Evolutionary conservation across 2,329 filamentous ascomycete species (phyloP), one percentile per base, ranked within the genome.

Genomic region (Delphinella strobiligena): DNA sequence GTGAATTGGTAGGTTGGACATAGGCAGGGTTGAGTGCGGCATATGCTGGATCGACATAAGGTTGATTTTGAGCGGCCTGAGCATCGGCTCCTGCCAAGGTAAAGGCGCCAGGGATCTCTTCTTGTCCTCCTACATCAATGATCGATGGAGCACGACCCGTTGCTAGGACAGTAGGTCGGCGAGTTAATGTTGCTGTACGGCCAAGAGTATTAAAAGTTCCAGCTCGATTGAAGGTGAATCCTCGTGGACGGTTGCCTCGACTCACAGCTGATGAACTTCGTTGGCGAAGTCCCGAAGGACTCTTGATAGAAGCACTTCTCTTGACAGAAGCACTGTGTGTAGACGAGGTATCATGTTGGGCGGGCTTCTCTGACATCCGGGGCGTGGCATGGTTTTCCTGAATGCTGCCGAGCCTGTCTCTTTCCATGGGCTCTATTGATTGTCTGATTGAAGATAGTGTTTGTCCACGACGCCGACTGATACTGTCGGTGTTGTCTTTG

Each of bases 1-100:
- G 29, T 8, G 30, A 15, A 24, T 38, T 34, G 29, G 32, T 30
- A 7, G 40, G 40, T 10, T 42, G 36, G 2, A 30, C 22, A 18
- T 42, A 42, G 5, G 36, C 35, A 2, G 40, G 40, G 14, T 42
- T 42, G 4, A 42, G 24, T 18, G 30, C 29, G n/a, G 36, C 27
- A 19, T 42, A 42, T 11, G 34, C 40, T 3, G 36, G 40, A n/a
- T 42, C 40, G 5, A 42, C 40, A 11, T 42, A 38, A 1, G 40
- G 35, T 19, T 31, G 11, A 41, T 37, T 34, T 4, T 41, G 39
- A 30, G 39, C 34, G 7, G 36, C 39, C 2, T 29, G 14, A 29
- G 36, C 27, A 17, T 41, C 33, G 0, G 34, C 34, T 15, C 39
- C 39, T 14, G 39, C 34, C 32, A 41, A 34, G 32, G 22, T 41